Conservation (phyloP, 345 rosid species). For the Limnanthes douglasii region DNA sequence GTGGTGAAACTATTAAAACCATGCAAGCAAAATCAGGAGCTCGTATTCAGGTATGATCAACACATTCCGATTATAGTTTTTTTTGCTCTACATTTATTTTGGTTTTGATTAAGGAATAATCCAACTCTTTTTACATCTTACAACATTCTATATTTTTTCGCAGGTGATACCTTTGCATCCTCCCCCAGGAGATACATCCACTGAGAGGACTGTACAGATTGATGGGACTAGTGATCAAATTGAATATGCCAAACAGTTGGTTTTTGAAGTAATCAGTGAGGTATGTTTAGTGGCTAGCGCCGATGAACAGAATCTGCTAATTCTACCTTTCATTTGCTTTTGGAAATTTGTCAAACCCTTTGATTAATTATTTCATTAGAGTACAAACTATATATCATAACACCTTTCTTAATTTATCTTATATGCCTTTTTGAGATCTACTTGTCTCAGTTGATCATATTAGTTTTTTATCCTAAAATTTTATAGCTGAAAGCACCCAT, state of each 20-base stretch:
- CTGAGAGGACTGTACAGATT: constrained; percentile 70
- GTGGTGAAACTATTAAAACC: constrained; percentile 94
- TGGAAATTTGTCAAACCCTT: background rate
- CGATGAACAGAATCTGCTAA: constrained; percentile 13
- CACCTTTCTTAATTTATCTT: no score
- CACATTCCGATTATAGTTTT: no score
- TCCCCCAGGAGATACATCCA: constrained; percentile 82
- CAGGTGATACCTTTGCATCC: constrained; percentile 97
- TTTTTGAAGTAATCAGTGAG: constrained; percentile 93
- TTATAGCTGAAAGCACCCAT: no score
- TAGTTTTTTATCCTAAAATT: no score
- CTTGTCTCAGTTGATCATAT: no score
- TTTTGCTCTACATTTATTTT: no score
- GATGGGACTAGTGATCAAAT: constrained; percentile 91
- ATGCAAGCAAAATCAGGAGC: constrained; percentile 94
- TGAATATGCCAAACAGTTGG: constrained; percentile 78
- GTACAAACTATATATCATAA: no score
- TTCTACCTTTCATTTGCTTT: constrained; percentile 4
- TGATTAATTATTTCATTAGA: no score
- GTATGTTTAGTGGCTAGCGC: constrained; percentile 33
- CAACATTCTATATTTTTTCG: background rate
- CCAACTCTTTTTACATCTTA: background rate
- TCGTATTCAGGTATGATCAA: constrained; percentile 98
- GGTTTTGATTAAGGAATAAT: no score
- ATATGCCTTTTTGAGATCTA: no score